Evolutionary conservation across 2,329 filamentous ascomycete genomes (phyloP), one percentile per base, ranked within the genome.

Genomic region (Stagonosporopsis vannaccii): DNA sequence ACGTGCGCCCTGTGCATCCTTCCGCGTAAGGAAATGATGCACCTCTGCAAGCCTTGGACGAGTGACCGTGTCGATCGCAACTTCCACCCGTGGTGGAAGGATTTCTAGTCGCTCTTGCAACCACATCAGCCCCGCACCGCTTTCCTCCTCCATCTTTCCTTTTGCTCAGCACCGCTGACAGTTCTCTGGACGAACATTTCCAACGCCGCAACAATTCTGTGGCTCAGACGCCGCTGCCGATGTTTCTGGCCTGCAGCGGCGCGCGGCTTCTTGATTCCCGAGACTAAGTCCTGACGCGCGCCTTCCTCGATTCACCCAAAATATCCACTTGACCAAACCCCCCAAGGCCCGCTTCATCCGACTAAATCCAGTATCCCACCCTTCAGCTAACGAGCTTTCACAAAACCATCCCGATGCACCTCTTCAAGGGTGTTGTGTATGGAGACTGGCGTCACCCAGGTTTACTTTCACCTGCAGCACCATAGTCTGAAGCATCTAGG

Each of bases 21-120:
- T 42, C 53, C 47, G 25, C 25, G 22, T 47, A 43, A 3, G 47
- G 53, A 51, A 51, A 42, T 51, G 47, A 56, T 56, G 53, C 23
- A 47, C 42, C 3, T 47, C 43, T 49, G 52, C 33, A 19, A 15
- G 30, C 33, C 46, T 45, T 43, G 40, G 44, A 55, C 11, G 35
- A 46, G 46, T 42, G 45, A 41, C n/a, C 25, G 13, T 33, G 53
- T 40, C 47, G 53, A 56, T 56, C 53, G 35, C 30, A 56, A 51
- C 47, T 51, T 51, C 53, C 47, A 47, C 47, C 39, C 47, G 28
- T n/a, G 36, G 41, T 13, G 30, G 17, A 56, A 56, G 42, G 42
- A 51, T 47, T 48, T 37, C 22, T 37, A 30, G 42, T 15, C 36
- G 46, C 36, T 47, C 23, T 15, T 48, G 32, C 35, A 56, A 33